Evolutionary conservation across 192 early-diverging fungal genomes (phyloP), one percentile per base, ranked within the genome.

Genomic region (Neocallimastix lanati): DNA sequence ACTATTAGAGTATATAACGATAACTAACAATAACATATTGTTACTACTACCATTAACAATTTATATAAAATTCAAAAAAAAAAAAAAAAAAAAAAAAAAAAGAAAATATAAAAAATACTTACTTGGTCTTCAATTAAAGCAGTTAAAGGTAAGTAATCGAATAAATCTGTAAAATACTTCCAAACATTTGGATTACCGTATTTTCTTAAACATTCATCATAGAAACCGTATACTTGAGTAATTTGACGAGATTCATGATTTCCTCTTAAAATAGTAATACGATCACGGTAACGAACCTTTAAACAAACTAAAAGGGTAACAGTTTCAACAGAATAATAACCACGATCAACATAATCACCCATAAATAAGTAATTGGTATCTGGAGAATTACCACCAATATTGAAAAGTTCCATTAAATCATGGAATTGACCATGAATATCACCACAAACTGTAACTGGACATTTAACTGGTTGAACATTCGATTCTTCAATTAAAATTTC

Each of bases 401-500:
- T 92, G 86, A 98, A 96, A 29, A 99, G 92, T 86, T 98, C 96
- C 82, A 96, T 93, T 76, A 98, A 87, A 84, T 98, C 98, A 83
- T 96, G 95, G 83, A 98, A 98, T 85, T 99, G 98, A n/a, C 98
- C 98, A 82, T 99, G 98, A 76, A 99, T 96, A 85, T 99, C 98
- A 78, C 97, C 98, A 85, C 95, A 97, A 76, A 99, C 96, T 15
- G 96, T 99, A 30, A 99, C 96, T n/a, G 97, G 97, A 80, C 95
- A 92, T 78, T 92, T 88, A n/a, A 99, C 96, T 29, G 96, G 96
- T 84, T 98, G 96, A 76, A 99, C 96, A 85, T 99, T 99, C 40
- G 93, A 94, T 82, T 99, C 97, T 84, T 96, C 92, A 87, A 93
- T 92, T 27, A 99, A 88, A 76, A 99, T 93, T 83, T 99, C 96